Conservation (phyloP, 371 early-diverging fungal species). For the Dipsacomyces acuminosporus region DNA sequence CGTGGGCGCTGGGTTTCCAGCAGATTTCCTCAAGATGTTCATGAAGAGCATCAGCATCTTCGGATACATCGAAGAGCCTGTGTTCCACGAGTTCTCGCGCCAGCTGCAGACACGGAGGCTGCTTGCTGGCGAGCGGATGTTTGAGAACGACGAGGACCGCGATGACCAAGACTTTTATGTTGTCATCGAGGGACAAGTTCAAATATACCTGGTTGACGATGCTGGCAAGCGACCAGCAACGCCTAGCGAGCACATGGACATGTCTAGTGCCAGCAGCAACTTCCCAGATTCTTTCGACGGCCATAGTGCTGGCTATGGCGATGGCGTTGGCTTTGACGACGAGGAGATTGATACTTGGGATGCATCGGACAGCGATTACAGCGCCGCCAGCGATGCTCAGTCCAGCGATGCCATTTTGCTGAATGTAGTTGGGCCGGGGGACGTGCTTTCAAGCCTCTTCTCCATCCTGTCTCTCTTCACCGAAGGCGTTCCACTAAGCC, state of each 20-base stretch:
- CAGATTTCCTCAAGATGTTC: slow-evolving; percentile 44
- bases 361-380: neutral
- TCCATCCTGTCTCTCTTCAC: slow-evolving; percentile 87
- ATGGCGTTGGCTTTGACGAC: too few relatives aligned
- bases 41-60: slow-evolving; percentile 84
- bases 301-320: too few relatives aligned
- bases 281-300: slow-evolving; percentile 1
- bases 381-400: neutral
- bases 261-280: neutral
- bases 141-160: slow-evolving; percentile 55
- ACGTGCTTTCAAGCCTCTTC: slow-evolving; percentile 87
- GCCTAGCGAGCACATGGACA: neutral
- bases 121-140: slow-evolving; percentile 80
- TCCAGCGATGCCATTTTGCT: slow-evolving; percentile 60
- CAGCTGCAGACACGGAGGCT: slow-evolving; percentile 81
- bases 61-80: slow-evolving; percentile 93
- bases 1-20: slow-evolving; percentile 33
- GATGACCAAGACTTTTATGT: slow-evolving; percentile 84
- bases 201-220: slow-evolving; percentile 59
- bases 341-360: too few relatives aligned
- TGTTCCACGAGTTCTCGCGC: slow-evolving; percentile 90
- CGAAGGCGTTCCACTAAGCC: slow-evolving; percentile 62
- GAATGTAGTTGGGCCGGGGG: slow-evolving; percentile 86
- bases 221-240: slow-evolving; percentile 4
- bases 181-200: slow-evolving; percentile 91